Evolutionary conservation across 345 rosid genomes (phyloP), one percentile per base, ranked within the genome.

Genomic region (Hibiscus tridactylites): DNA sequence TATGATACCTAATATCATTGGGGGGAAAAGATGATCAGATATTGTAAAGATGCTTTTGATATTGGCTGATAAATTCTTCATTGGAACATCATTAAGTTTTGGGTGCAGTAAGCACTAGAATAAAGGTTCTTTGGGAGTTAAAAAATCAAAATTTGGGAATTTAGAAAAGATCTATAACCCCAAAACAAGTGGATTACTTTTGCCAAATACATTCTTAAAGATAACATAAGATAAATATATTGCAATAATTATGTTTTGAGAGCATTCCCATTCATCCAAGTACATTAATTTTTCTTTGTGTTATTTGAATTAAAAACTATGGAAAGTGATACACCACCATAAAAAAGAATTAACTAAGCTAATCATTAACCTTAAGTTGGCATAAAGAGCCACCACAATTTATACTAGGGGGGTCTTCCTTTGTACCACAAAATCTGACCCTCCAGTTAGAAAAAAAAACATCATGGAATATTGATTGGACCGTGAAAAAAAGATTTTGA

Each of bases 81-180:
- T 75, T 77, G 76, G 76, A 82, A 65, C 37, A 72, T 66, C 50
- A 39, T 42, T 42, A 74, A 67, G 1, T 49, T 6, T 28, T 35
- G 74, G 76, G 80, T 78, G 85, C 83, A 50, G 26, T 33, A 39
- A 68, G 75, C 83, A 83, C 85, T 78, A 78, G 64, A 28, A 44
- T 5, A 35, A 73, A 24, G 46, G 68, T 12, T 9, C 15, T 3
- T 60, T 60, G 16, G 39, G 16, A 37, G 35, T 44, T n/a, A 15
- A 31, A 75, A 69, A n/a, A 56, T 21, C 10, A 28, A 31, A 60
- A 16, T 2, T 46, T 19, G 42, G 39, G 53, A 52, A 53, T 19
- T 46, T 37, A 61, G n/a, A 66, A 46, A 57, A 33, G 39, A 70
- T 65, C 52, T 46, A 28, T 28, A 57, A 37, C 68, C 73, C 26